Evolutionary conservation across 148 eudicot genomes (phyloP), one percentile per base, ranked within the genome.

Genomic region (Diospyros lotus): DNA sequence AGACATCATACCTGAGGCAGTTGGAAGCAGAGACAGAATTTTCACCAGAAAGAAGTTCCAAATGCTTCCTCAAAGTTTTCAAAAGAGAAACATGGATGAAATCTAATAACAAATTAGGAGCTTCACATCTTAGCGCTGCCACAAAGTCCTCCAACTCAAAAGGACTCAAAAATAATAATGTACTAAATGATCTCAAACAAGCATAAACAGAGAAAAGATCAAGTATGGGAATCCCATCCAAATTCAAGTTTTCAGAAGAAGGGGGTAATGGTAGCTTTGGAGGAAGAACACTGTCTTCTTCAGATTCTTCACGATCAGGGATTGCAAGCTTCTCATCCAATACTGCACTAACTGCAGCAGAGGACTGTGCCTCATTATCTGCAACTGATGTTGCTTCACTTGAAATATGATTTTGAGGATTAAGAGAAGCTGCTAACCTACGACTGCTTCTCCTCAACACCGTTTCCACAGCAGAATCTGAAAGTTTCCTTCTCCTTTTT

Each of bases 101-200:
- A 81, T 96, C 98, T 80, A 96, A 86, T 59, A 96, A 78, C 53
- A 81, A 71, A 77, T 79, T 86, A 61, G 94, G 87, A 61, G 74
- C 78, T 71, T 66, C 82, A 77, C 84, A 84, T 86, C 81, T 89
- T 75, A 96, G 68, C 51, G 97, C 86, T 39, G 76, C 86, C 64
- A 91, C 97, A 61, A 96, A 85, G 79, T 93, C 99, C 82, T 84
- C 98, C 91, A 96, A 67, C 80, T 74, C 83, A 76, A 96, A 96
- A 18, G 99, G 99, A 73, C 98, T 96, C 86, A 96, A 78, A 76
- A 85, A 96, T 75, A 96, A 78, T 69, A 85, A 81, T 62, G 83
- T 88, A 80, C 98, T 96, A 81, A 96, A 93, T 43, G 98, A 89
- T 78, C 98, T 84, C 82, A 96, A 82, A 80, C 86, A 93, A 43